Conservation (phyloP, 768 basidiomycete genomes). For the Lactarius akahatsu region DNA sequence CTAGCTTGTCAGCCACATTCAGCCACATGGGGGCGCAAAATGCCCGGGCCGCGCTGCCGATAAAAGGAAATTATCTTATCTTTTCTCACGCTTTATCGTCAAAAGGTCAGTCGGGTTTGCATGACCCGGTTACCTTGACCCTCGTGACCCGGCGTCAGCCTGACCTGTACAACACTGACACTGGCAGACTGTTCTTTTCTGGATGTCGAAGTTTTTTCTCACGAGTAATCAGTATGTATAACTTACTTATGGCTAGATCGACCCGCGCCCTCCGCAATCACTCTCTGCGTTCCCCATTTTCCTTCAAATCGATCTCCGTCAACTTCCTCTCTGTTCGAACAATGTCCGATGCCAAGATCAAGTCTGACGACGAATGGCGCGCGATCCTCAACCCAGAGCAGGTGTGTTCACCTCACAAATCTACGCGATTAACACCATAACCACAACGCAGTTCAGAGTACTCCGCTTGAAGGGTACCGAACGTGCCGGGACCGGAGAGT, state of each 20-base stretch:
- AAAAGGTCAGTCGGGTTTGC: too few relatives aligned
- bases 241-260: neutral
- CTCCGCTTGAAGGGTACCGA: slow-evolving; percentile 90
- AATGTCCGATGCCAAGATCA: slow-evolving; percentile 36
- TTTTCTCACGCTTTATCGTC: too few relatives aligned
- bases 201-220: too few relatives aligned
- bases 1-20: too few relatives aligned
- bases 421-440: neutral
- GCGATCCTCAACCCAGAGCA: slow-evolving; percentile 79
- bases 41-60: too few relatives aligned
- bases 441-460: slow-evolving; percentile 65
- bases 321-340: slow-evolving; percentile 10
- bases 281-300: neutral
- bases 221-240: too few relatives aligned
- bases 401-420: slow-evolving; percentile 43
- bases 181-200: too few relatives aligned
- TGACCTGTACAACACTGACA: too few relatives aligned
- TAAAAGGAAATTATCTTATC: too few relatives aligned
- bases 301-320: neutral
- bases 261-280: neutral
- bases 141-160: too few relatives aligned
- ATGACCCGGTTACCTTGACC: too few relatives aligned
- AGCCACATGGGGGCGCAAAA: too few relatives aligned
- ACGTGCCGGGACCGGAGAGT: slow-evolving; percentile 69
- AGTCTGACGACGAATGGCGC: slow-evolving; percentile 81